Percentiles rank a stretch among this genome's conserved stretches.
Evolutionary conservation across 345 rosid species (phyloP).

Genomic region (Melastoma malabathricum): DNA sequence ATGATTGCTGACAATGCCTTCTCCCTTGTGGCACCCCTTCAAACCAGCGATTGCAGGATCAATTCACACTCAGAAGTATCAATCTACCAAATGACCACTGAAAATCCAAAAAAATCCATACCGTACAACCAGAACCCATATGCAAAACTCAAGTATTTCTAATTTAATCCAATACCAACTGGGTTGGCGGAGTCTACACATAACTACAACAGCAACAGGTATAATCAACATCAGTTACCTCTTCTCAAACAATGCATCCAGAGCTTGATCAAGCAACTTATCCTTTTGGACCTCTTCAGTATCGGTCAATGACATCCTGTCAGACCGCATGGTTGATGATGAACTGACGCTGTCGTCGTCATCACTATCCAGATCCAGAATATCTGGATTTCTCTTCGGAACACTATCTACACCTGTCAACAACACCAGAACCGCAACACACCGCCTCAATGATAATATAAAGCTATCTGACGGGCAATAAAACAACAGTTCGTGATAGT

Average conservation of each 20-base stretch:
- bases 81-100: no score
- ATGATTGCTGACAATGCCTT: conserved; percentile 52
- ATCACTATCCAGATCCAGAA: conserved; percentile 43
- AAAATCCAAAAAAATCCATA: no score
- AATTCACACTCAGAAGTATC: no score
- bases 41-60: conserved; percentile 6
- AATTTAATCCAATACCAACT: neutral
- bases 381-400: neutral
- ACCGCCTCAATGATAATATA: no score
- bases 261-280: conserved; percentile 55
- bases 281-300: conserved; percentile 57
- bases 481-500: no score
- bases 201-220: neutral
- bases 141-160: no score
- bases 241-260: conserved; percentile 75
- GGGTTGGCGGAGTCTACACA: neutral
- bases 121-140: no score
- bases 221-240: conserved; percentile 25
- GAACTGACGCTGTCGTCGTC: conserved; percentile 71
- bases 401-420: no score
- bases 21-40: conserved; percentile 80
- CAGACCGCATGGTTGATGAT: conserved; percentile 53
- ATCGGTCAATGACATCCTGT: conserved; percentile 36
- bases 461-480: no score
- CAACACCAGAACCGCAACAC: no score